Evolutionary conservation across 78 protist species (phyloP), one percentile per base, ranked within the genome.

Genomic region (Planoprotostelium fungivorum): DNA sequence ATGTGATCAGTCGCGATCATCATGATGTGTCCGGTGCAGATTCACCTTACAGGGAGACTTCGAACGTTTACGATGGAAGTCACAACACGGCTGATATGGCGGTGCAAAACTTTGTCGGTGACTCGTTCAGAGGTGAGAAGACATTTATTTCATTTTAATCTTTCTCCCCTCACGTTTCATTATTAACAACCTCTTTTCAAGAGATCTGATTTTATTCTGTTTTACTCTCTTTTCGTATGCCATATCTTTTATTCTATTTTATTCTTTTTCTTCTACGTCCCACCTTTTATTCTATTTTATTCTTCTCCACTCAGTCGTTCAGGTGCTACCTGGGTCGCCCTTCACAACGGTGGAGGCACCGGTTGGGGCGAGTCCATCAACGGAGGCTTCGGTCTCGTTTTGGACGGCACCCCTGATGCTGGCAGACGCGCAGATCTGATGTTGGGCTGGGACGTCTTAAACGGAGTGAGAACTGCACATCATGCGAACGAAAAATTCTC

Each of bases 11-110:
- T 87, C 88, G 98, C 38, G 98, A 97, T 90, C 98, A 97, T 89
- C 98, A 97, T 37, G 98, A 97, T 85, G 98, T 97, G 35, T 36
- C 89, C 84, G 98, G 98, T 39, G 95, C 98, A 36, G 98, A 97
- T 86, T 35, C 93, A 0, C 98, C 98, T 35, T 97, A 88, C 94
- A 83, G 98, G 63, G 98, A 97, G 89, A 97, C 98, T 25, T 88
- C 96, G n/a, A 96, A 96, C 88, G 51, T 97, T 23, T 28, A 63
- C 28, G 98, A 97, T 90, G 98, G 98, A 34, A 92, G 96, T 37
- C 84, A 86, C 73, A 91, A 93, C 51, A 93, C 96, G 84, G 97
- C 97, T 9, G 98, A 97, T 87, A 97, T 97, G 98, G 96, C 97
- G 0, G 90, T 92, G 36, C 96, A 97, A n/a, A 97, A 91, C 93